Evolutionary conservation across 73 alveolate genomes (phyloP).

Genomic region (Symbiodinium natans): DNA sequence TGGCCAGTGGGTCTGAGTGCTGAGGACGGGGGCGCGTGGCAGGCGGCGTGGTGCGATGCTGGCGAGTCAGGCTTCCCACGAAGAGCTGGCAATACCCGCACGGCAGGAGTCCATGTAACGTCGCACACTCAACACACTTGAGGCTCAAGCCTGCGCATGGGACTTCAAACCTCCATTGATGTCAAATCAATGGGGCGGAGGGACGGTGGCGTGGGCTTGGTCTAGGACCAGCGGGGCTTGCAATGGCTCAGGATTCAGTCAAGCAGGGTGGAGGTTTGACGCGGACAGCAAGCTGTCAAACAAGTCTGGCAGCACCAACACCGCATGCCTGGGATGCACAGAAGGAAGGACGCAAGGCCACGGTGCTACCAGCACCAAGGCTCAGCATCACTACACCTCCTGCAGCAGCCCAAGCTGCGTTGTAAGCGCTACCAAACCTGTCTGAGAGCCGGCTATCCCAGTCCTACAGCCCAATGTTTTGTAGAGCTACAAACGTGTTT

Average conservation of each 20-base stretch:
- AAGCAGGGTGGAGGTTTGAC: not conserved
- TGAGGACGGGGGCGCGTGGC: conserved; percentile 1
- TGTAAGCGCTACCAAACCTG: too few species aligned
- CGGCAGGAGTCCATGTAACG: not conserved
- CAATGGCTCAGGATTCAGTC: not conserved
- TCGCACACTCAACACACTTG: not conserved
- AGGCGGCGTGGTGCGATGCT: not conserved
- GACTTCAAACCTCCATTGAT: not conserved
- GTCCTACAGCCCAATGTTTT: too few species aligned
- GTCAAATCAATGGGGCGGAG: not conserved
- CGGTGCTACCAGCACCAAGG: not conserved
- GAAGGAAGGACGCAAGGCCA: not conserved
- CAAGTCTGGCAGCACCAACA: not conserved
- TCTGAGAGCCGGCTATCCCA: too few species aligned
- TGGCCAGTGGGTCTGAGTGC: too few species aligned
- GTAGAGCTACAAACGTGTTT: too few species aligned
- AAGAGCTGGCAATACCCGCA: not conserved
- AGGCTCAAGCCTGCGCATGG: not conserved
- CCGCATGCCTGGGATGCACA: not conserved
- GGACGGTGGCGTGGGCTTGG: conserved; percentile 2
- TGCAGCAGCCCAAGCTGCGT: too few species aligned
- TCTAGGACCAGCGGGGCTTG: not conserved
- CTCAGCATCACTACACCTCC: too few species aligned
- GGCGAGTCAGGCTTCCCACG: not conserved
- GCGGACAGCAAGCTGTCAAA: not conserved